Percentiles rank a stretch among this genome's conserved stretches.
phyloP scores from a whole-genome alignment of 2,329 filamentous ascomycete genomes.

The Hypoxylon sp. region DNA sequence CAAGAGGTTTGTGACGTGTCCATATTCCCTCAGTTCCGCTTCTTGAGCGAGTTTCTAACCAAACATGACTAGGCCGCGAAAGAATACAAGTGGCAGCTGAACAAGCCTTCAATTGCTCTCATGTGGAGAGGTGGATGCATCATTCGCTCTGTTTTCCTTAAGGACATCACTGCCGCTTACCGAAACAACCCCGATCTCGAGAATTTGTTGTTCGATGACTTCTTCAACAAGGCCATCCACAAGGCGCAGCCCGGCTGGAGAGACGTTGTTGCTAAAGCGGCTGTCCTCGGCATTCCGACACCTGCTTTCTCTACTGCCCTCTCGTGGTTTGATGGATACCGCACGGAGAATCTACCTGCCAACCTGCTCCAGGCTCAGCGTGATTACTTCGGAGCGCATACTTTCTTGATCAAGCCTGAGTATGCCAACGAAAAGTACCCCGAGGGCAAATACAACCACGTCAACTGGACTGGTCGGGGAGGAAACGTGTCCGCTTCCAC shows the following conservation, averaged over 20 bases:
- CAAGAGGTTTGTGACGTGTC: slow-evolving; percentile 79
- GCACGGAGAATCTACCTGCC: slow-evolving; percentile 95
- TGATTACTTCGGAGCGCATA: slow-evolving; percentile 99
- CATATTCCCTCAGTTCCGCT: background rate
- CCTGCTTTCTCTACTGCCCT: slow-evolving; percentile 97
- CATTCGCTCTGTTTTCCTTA: slow-evolving; percentile 99
- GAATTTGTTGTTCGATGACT: slow-evolving; percentile 98
- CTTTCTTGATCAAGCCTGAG: slow-evolving; percentile 90
- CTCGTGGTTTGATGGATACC: slow-evolving; percentile 99
- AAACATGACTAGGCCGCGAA: slow-evolving; percentile 79
- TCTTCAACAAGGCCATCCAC: slow-evolving; percentile 99
- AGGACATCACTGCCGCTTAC: slow-evolving; percentile 99
- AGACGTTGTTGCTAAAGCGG: slow-evolving; percentile 91
- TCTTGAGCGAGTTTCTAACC: slow-evolving; percentile 44
- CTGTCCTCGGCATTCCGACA: slow-evolving; percentile 94
- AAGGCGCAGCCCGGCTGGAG: slow-evolving; percentile 94
- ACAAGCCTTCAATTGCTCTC: slow-evolving; percentile 99
- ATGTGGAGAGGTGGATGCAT: slow-evolving; percentile 99
- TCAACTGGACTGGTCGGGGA: slow-evolving; percentile 99
- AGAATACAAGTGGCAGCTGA: slow-evolving; percentile 98
- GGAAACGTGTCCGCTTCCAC: slow-evolving; percentile 97
- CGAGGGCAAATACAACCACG: slow-evolving; percentile 90
- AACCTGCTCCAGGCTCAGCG: slow-evolving; percentile 99
- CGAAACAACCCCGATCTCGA: slow-evolving; percentile 93
- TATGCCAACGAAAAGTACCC: slow-evolving; percentile 83